These are phyloP conservation scores for Phytophthora litchii DNA, from an alignment of 352 stramenopile species.

Conservation along the genomic window DNA sequence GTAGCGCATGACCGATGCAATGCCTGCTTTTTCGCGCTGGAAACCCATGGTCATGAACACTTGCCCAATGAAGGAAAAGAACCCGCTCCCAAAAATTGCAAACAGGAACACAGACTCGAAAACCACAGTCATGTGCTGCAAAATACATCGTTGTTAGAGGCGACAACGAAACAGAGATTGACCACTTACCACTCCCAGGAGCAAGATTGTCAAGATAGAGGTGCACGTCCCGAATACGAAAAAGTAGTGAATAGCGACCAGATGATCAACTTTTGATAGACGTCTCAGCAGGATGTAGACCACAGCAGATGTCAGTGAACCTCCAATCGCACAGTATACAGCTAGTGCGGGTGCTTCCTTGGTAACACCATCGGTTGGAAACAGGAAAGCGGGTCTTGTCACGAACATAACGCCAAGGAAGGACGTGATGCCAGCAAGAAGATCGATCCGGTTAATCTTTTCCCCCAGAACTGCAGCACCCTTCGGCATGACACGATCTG, in stretches of 20 bases:
- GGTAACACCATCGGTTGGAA: constrained; percentile 31
- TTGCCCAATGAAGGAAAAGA: constrained; percentile 43
- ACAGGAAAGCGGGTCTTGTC: constrained; percentile 55
- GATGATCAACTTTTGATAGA: constrained; percentile 36
- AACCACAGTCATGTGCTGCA: constrained; percentile 24
- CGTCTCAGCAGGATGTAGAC: constrained; percentile 48
- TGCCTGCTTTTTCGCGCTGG: constrained; percentile 44
- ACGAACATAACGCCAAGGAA: constrained; percentile 67
- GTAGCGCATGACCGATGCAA: constrained; percentile 48
- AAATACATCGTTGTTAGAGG: too few species aligned
- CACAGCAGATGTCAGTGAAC: constrained; percentile 38
- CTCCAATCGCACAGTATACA: constrained; percentile 41
- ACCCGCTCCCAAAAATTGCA: constrained; percentile 35
- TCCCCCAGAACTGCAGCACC: constrained; percentile 45
- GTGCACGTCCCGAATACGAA: constrained; percentile 40
- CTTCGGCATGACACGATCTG: not conserved
- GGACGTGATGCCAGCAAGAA: constrained; percentile 47
- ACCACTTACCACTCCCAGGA: constrained; percentile 34
- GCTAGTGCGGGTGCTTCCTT: constrained; percentile 27
- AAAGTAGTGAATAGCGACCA: constrained; percentile 55
- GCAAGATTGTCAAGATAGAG: constrained; percentile 37
- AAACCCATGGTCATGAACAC: constrained; percentile 48
- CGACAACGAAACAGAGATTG: not conserved
- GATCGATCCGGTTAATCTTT: constrained; percentile 49
- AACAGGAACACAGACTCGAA: constrained; percentile 28